phyloP scores from a whole-genome alignment of 352 stramenopile genomes.

The Globisporangium spinosum region DNA sequence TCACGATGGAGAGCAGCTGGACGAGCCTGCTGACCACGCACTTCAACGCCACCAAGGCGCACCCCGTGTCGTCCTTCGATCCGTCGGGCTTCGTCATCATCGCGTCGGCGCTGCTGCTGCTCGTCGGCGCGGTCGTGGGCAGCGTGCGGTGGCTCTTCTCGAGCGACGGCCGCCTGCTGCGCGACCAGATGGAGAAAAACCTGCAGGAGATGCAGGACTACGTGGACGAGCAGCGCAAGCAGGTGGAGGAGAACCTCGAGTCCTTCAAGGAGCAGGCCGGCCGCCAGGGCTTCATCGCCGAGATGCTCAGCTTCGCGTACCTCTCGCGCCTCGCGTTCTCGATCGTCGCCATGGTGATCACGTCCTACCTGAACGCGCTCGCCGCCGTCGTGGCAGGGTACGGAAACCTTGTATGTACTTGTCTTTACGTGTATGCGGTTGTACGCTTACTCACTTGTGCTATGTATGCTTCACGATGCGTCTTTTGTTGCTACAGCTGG shows the following conservation, averaged over 20 bases:
- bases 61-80: constrained; percentile 79
- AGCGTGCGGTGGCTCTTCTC: constrained; percentile 38
- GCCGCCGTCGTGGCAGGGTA: constrained; percentile 69
- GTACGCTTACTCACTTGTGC: neutral
- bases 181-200: constrained; percentile 65
- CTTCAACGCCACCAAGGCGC: constrained; percentile 82
- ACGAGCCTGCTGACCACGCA: constrained; percentile 70
- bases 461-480: neutral
- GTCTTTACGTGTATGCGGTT: neutral
- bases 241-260: constrained; percentile 68
- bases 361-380: constrained; percentile 82
- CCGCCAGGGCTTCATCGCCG: constrained; percentile 77
- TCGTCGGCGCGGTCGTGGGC: constrained; percentile 58
- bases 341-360: constrained; percentile 70
- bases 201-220: constrained; percentile 78
- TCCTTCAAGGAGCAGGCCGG: constrained; percentile 62
- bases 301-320: constrained; percentile 88
- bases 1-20: constrained; percentile 57
- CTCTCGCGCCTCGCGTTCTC: constrained; percentile 79
- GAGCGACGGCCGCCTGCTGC: constrained; percentile 37
- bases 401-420: neutral
- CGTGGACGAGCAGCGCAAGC: constrained; percentile 56
- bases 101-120: constrained; percentile 58
- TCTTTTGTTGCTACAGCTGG: constrained; percentile 26
- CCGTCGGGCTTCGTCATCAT: constrained; percentile 86